phyloP scores from a whole-genome alignment of 306 rosid genomes.

The Rosa multiflora region DNA sequence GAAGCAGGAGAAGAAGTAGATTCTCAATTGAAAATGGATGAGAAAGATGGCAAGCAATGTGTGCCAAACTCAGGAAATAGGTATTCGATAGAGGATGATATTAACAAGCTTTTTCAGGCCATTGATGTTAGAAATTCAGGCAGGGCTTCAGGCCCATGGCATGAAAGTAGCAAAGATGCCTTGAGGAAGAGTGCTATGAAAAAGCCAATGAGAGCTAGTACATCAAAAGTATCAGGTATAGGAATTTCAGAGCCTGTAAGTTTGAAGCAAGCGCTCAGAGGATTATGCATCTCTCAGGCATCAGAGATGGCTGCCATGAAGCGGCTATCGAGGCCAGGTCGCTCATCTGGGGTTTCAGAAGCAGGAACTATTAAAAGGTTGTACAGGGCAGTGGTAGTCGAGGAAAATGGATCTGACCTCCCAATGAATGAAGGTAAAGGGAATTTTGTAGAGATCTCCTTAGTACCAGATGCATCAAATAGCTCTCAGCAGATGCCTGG shows the following conservation, averaged over 20 bases:
- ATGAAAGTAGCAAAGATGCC: conserved; percentile 40
- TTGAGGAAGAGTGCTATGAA: conserved; percentile 81
- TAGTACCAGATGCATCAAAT: conserved; percentile 64
- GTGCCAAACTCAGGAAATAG: conserved; percentile 44
- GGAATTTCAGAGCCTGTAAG: conserved; percentile 93
- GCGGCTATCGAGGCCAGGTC: conserved; percentile 66
- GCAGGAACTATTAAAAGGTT: conserved; percentile 84
- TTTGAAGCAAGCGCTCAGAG: conserved; percentile 98
- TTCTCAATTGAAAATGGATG: conserved; percentile 41
- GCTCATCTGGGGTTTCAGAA: conserved; percentile 76
- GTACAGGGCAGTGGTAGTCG: conserved; percentile 72
- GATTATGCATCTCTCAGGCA: conserved; percentile 95
- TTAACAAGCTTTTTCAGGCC: conserved; percentile 82
- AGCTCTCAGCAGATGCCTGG: conserved; percentile 42
- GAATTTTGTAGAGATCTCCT: conserved; percentile 72
- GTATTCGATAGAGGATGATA: conserved; percentile 88
- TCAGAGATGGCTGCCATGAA: conserved; percentile 98
- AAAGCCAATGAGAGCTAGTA: conserved; percentile 76
- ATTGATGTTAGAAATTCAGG: conserved; percentile 63
- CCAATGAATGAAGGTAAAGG: conserved; percentile 54
- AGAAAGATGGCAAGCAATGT: conserved; percentile 50
- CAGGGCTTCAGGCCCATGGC: conserved; percentile 46
- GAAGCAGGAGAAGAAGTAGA: conserved; percentile 63
- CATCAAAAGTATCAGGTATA: conserved; percentile 75
- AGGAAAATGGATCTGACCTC: conserved; percentile 44